phyloP scores from a whole-genome alignment of 805 yeast species.

The Lipomyces lipofer region DNA sequence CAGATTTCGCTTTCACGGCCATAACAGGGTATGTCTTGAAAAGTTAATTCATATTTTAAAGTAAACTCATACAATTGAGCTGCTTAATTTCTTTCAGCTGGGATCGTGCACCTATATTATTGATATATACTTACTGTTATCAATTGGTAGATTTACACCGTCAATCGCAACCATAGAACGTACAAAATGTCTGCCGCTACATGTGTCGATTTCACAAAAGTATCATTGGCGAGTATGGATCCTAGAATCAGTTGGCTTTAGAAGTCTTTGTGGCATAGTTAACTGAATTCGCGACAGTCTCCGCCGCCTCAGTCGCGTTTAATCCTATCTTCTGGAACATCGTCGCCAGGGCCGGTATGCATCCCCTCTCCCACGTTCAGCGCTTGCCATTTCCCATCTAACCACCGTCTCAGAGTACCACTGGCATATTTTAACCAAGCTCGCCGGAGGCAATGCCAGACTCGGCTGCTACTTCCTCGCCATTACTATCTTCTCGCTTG shows the following conservation, averaged over 20 bases:
- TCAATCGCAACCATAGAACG: no score
- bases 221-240: conserved; percentile 18
- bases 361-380: background rate
- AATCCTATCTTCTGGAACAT: conserved; percentile 96
- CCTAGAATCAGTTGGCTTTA: background rate
- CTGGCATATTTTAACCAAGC: conserved; percentile 70
- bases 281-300: conserved; percentile 41
- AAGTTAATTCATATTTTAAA: no score
- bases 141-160: no score
- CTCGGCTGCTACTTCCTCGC: conserved; percentile 87
- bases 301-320: conserved; percentile 72
- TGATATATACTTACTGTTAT: no score
- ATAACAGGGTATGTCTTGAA: no score
- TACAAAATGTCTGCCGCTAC: conserved; percentile 12
- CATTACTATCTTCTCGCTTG: conserved; percentile 76
- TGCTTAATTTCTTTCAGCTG: no score
- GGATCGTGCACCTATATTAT: no score
- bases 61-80: no score
- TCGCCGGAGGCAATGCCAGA: conserved; percentile 63
- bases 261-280: background rate
- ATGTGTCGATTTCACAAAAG: conserved; percentile 21
- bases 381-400: no score
- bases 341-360: conserved; percentile 67
- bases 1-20: no score
- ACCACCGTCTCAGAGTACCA: conserved; percentile 81